Base-by-base conservation (phyloP, 768 basidiomycete species). In the Leucocoprinus birnbaumii region DNA sequence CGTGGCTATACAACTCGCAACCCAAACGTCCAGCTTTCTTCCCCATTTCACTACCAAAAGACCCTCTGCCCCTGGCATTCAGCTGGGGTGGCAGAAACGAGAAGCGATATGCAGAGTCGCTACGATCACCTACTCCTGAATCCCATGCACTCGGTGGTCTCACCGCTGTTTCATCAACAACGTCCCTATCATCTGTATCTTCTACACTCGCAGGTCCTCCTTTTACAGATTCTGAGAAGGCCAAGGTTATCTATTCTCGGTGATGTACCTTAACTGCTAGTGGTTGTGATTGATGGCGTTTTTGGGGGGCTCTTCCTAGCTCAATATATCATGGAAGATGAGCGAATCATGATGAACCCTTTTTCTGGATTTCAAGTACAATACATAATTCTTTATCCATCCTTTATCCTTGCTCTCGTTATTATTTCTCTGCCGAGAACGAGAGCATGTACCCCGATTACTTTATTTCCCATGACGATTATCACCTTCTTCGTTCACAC, bases 1-100 rank as follows among this genome's bases (percentile, higher is more conserved):
- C 95, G 2, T 94, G 89, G 85, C 74, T 95, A 57, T 98, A 97
- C 74, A 96, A 95, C 26, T 48, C 54, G 66, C 85, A 87, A 58
- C 91, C 75, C 40, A 66, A 73, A 52, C 37, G 47, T 48, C 38
- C 41, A 10, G 47, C 19, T 14, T 41, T 40, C 47, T 49, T 55
- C 38, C 54, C 54, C 7, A 27, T 55, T 58, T 60, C 45, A 40
- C 53, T 49, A 38, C 51, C 34, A 41, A 56, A 42, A 38, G 61
- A 49, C 41, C 58, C 48, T 48, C 16, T 24, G 18, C 31, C 38
- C 21, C 21, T 34, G 1, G 40, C 59, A 14, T 67, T 65, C 65
- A 55, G 42, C 45, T 56, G 58, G 42, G 34, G 49, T 9, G 54
- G 54, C 41, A 65, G 67, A 37, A 62, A 57, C 35, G 70, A 72